A percentile compares a stretch with the other conserved stretches of the same genome.
phyloP scores from a whole-genome alignment of 2,329 filamentous ascomycete genomes.

The Aspergillus proliferans region DNA sequence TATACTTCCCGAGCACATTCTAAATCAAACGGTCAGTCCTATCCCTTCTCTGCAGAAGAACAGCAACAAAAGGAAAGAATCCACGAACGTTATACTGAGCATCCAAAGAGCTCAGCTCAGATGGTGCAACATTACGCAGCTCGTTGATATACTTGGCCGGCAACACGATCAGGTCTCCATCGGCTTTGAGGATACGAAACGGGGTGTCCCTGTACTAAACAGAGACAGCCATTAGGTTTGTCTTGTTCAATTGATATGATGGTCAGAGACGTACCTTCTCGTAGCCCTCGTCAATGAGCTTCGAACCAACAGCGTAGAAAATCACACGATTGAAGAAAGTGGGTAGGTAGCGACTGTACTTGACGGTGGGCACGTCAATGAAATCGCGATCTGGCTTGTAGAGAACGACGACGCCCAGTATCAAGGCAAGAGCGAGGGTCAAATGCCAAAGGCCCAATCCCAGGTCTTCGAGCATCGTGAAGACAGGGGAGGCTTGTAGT shows the following conservation, averaged over 20 bases:
- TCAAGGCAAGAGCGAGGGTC: not conserved
- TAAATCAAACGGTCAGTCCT: slow-evolving; percentile 3
- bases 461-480: not conserved
- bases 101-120: slow-evolving; percentile 19
- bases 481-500: not conserved
- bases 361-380: slow-evolving; percentile 17
- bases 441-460: not conserved
- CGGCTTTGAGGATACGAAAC: slow-evolving; percentile 22
- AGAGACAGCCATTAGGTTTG: not conserved
- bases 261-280: slow-evolving; percentile 9
- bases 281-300: slow-evolving; percentile 22
- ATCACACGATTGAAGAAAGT: slow-evolving; percentile 20
- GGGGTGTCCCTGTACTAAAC: slow-evolving; percentile 21
- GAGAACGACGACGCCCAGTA: not conserved
- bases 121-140: slow-evolving; percentile 13
- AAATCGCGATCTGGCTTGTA: not conserved
- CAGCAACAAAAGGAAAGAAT: not conserved
- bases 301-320: slow-evolving; percentile 16
- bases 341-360: slow-evolving; percentile 14
- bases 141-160: slow-evolving; percentile 22
- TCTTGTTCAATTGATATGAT: not conserved
- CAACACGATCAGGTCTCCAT: slow-evolving; percentile 24
- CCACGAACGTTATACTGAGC: slow-evolving; percentile 20
- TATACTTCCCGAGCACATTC: slow-evolving; percentile 24
- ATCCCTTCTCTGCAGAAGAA: not conserved